Evolutionary conservation across 495 filamentous ascomycete genomes (phyloP).

Genomic region (Opeltia flavorubescens): DNA sequence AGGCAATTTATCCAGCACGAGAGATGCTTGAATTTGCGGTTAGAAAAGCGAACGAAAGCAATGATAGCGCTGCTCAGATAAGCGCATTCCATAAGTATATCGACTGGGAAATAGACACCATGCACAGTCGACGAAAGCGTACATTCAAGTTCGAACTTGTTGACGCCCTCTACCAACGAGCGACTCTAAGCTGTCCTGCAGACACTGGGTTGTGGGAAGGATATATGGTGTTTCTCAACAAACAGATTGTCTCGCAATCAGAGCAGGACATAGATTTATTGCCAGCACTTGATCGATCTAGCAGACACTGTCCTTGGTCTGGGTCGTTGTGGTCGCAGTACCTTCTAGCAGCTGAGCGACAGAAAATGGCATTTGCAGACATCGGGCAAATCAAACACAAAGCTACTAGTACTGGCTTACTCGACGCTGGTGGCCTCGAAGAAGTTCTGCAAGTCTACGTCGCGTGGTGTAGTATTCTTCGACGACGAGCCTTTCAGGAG

Average conservation of each 20-base stretch:
- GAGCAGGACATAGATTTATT: conserved; percentile 24
- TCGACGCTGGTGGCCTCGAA: conserved; percentile 62
- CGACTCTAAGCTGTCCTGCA: conserved; percentile 50
- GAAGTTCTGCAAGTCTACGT: conserved; percentile 79
- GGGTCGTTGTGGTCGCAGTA: conserved; percentile 83
- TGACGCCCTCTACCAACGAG: conserved; percentile 65
- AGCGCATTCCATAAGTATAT: conserved; percentile 59
- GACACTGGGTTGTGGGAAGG: conserved; percentile 68
- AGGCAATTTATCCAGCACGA: conserved; percentile 51
- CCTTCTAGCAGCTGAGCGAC: conserved; percentile 66
- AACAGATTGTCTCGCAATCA: conserved; percentile 27
- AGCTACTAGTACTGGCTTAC: conserved; percentile 67
- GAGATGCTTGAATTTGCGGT: conserved; percentile 61
- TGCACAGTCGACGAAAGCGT: conserved; percentile 37
- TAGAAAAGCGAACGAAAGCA: conserved; percentile 39
- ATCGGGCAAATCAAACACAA: conserved; percentile 84
- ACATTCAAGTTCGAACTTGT: conserved; percentile 46
- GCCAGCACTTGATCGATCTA: conserved; percentile 56
- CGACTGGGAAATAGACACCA: conserved; percentile 66
- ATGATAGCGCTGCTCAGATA: conserved; percentile 44
- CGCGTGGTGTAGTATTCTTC: conserved; percentile 86
- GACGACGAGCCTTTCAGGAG: conserved; percentile 63
- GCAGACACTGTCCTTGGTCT: conserved; percentile 82
- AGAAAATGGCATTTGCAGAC: conserved; percentile 55
- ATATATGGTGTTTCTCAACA: conserved; percentile 57